Base-by-base conservation (phyloP, 139 green algal genomes). In the Trebouxia sp. region DNA sequence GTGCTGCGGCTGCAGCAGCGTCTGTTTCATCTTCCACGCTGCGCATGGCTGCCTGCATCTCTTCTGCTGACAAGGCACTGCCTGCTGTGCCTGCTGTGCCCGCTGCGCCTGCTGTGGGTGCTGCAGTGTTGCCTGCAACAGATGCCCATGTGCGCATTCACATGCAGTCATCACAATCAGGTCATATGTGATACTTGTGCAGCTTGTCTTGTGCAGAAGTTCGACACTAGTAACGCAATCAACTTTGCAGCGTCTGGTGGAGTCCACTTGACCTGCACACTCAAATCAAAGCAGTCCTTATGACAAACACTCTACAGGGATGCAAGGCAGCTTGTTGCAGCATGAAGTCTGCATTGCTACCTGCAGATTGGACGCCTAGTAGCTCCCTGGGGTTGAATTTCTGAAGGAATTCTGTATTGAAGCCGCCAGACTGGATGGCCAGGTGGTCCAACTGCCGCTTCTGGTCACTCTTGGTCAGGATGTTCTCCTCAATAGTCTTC, bases 401-500 rank as follows among this genome's bases (percentile, higher is more conserved):
- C 35, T 86, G 69, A 45, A 96, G 87, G 79, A 91, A 85, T 28
- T 97, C 92, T 8, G 91, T 95, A 81, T 93, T 97, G 89, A 98
- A 98, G 41, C 90, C 94, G 8, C 93, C 95, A 24, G 85, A 92
- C 85, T 95, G 91, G 83, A 99, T 99, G 65, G 97, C 96, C 67
- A 99, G 89, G 65, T 90, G 92, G 89, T 99, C 96, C 43, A 99
- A 89, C 84, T 96, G 88, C 1, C 95, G 92, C 89, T 99, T 99
- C 90, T 99, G 95, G 86, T 98, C 93, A 22, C 85, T 90, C 87
- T 99, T 99, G 76, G 88, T 88, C 79, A 99, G 84, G 75, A 99
- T 99, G 88, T 99, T 99, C 87, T 99, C 96, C 86, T 98, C 96
- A 55, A 98, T 95, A 1, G 96, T 99, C 72, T 92, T 88, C 78